Conservation (phyloP, 2,329 filamentous ascomycete genomes). For the Cercospora sp. region DNA sequence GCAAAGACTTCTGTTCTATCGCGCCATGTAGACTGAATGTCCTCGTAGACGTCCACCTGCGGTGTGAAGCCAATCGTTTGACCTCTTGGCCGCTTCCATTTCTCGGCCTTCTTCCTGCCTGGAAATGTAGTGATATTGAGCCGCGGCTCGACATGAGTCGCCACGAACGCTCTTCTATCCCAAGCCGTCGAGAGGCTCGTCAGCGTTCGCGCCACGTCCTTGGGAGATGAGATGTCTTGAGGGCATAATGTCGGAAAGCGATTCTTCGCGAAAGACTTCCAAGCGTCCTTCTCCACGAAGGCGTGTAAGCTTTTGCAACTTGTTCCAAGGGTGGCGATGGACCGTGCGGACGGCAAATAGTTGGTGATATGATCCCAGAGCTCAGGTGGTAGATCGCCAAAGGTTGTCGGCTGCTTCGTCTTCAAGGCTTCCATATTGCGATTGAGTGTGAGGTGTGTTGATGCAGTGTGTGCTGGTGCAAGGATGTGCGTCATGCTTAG, state of each 20-base stretch:
- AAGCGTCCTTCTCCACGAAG: conserved; percentile 49
- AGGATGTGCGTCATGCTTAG: conserved; percentile 4
- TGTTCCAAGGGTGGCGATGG: conserved; percentile 47
- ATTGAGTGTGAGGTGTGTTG: not conserved
- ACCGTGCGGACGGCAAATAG: conserved; percentile 48
- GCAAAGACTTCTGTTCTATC: conserved; percentile 57
- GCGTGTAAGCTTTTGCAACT: conserved; percentile 49
- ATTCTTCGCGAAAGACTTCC: conserved; percentile 50
- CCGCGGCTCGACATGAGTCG: conserved; percentile 52
- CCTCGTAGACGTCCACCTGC: conserved; percentile 36
- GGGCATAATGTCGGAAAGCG: conserved; percentile 48
- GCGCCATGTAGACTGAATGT: conserved; percentile 42
- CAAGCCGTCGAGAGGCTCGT: conserved; percentile 59
- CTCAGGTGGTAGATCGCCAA: conserved; percentile 42
- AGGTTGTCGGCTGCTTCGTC: conserved; percentile 22
- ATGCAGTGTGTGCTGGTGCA: not conserved
- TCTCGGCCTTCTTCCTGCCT: conserved; percentile 30
- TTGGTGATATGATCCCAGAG: conserved; percentile 41
- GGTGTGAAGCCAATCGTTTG: conserved; percentile 62
- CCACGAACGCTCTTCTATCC: conserved; percentile 57
- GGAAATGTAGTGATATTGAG: conserved; percentile 39
- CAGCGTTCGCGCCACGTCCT: conserved; percentile 54
- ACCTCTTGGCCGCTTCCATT: conserved; percentile 46
- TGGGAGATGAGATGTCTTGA: conserved; percentile 45
- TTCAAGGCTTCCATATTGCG: not conserved